Evolutionary conservation across 768 basidiomycete species (phyloP), one percentile per base, ranked within the genome.

Genomic region (Leucocoprinus sp.): DNA sequence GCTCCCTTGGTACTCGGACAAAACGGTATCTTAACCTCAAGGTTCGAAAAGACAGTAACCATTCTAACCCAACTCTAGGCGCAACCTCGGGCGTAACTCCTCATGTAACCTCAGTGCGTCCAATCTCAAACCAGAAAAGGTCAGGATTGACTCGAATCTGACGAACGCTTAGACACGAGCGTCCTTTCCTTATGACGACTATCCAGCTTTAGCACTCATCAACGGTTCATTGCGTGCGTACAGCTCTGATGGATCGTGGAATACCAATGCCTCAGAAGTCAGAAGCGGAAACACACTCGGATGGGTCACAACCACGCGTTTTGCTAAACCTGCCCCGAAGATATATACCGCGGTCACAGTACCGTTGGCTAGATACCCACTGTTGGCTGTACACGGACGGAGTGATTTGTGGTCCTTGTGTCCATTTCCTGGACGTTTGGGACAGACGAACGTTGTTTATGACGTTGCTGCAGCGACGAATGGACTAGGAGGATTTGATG

Each of bases 141-240:
- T 23, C 37, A 23, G 9, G 12, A 22, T 27, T 27, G 11, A 27
- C 14, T 11, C 37, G 6, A 5, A 23, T 17, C 11, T 28, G 12
- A 26, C 27, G 12, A 12, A 5, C 11, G 15, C 14, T 17, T 9
- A 45, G 44, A 45, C 44, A 2, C 72, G 59, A 35, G 65, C 66
- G 18, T 72, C 74, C 11, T 76, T 60, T 55, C 74, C 72, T 11
- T 74, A 70, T 61, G 64, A 75, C 57, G 66, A 72, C 36, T 75
- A 65, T 52, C 71, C 75, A 0, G 38, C 55, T 11, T 49, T 76
- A 9, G 59, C 62, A 22, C 63, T 78, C 42, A 41, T 59, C 6
- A 50, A 67, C 33, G 62, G 65, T 24, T 61, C 60, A 6, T 54
- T 78, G 14, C 60, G 63, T 19, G 71, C 71, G 1, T 64, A 64